These are phyloP conservation scores for Aspergillus leporis DNA, from an alignment of 495 filamentous ascomycete species.

Conservation along the genomic window DNA sequence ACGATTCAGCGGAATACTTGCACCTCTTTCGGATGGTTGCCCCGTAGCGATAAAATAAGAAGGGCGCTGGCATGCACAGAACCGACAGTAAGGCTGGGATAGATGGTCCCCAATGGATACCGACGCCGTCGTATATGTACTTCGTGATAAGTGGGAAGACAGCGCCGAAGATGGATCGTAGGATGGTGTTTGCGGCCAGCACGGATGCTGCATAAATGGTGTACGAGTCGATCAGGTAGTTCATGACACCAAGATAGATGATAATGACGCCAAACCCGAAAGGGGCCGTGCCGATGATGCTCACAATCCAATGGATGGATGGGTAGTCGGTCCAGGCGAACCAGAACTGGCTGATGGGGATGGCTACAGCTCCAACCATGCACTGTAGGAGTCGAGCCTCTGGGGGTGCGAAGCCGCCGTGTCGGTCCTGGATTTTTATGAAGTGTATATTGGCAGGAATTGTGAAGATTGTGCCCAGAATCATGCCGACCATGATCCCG, in stretches of 20 bases:
- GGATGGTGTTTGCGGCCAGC: slow-evolving; percentile 66
- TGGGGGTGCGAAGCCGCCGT: slow-evolving; percentile 32
- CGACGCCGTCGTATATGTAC: slow-evolving; percentile 63
- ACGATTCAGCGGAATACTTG: slow-evolving; percentile 61
- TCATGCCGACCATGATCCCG: slow-evolving; percentile 75
- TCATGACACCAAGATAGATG: slow-evolving; percentile 65
- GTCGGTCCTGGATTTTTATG: slow-evolving; percentile 19
- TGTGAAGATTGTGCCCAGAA: slow-evolving; percentile 48
- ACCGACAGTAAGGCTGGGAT: slow-evolving; percentile 69
- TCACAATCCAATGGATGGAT: slow-evolving; percentile 61
- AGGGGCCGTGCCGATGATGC: slow-evolving; percentile 56
- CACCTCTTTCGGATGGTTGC: slow-evolving; percentile 57
- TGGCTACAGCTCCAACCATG: slow-evolving; percentile 34
- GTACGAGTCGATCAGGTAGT: slow-evolving; percentile 70
- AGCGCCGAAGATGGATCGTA: slow-evolving; percentile 64
- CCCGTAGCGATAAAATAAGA: slow-evolving; percentile 70
- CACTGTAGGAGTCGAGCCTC: slow-evolving; percentile 37
- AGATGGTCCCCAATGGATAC: slow-evolving; percentile 69
- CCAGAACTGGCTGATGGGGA: slow-evolving; percentile 51
- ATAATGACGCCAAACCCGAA: slow-evolving; percentile 68
- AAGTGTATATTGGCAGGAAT: slow-evolving; percentile 42
- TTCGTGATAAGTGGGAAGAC: slow-evolving; percentile 74
- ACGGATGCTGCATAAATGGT: slow-evolving; percentile 73
- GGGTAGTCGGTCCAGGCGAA: slow-evolving; percentile 64
- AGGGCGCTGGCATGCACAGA: slow-evolving; percentile 68